Evolutionary conservation across 352 stramenopile genomes (phyloP), one percentile per base, ranked within the genome.

Genomic region (Globisporangium barbulae): DNA sequence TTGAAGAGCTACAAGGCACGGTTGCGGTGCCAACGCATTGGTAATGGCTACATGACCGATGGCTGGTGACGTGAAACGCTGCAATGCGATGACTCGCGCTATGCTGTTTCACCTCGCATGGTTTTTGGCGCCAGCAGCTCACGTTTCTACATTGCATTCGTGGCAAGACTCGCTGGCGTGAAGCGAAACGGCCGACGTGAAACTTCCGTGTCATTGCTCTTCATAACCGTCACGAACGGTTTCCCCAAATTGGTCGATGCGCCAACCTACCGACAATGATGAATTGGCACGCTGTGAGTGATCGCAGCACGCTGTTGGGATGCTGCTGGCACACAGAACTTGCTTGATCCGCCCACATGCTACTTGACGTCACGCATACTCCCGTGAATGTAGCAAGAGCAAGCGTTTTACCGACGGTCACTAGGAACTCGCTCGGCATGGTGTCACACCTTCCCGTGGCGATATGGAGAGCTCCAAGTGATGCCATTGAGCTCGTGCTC

Each of bases 181-280:
- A 41, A 41, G 35, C 35, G 25, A 22, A 54, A 35, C 25, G 25
- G 48, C 25, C 25, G 30, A 9, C 19, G 19, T 41, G 49, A 55
- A 55, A 55, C 28, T 39, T 41, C 15, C 49, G 33, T n/a, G 33
- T 41, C 49, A 39, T 12, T 39, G 28, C 35, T 41, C 15, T 21
- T 55, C 17, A 28, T 39, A 55, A 55, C 49, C 31, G 49, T 28
- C 49, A 25, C 17, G 49, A 55, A 21, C 49, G 15, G 49, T 41
- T 55, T 28, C 25, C 25, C 25, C 25, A 28, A 28, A 28, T 28
- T 28, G 25, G 25, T 28, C 25, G 25, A 28, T 28, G 25, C 25
- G 25, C 25, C 25, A 28, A 28, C 25, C 25, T 28, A 28, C 25
- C 25, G 25, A 28, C 25, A 28, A 28, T 28, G 25, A 2, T 44